A percentile compares a stretch with the other conserved stretches of the same genome.
phyloP scores from a whole-genome alignment of 345 rosid species.

The Adansonia digitata region DNA sequence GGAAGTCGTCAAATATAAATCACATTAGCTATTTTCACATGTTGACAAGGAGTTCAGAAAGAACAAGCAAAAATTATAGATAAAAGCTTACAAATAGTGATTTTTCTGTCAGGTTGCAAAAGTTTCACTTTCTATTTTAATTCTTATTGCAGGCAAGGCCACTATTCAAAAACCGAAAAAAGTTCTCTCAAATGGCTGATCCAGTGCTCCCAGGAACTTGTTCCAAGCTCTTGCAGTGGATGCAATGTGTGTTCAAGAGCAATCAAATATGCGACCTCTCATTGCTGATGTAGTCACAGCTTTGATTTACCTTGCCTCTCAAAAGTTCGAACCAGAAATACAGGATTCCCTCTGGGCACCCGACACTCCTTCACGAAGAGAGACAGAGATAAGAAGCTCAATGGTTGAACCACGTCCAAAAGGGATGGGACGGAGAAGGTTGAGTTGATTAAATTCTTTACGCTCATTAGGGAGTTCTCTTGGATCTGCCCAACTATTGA shows the following conservation, averaged over 20 bases:
- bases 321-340: slow-evolving; percentile 50
- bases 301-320: slow-evolving; percentile 71
- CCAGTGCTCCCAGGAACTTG: slow-evolving; percentile 70
- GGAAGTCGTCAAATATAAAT: neutral
- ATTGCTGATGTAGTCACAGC: slow-evolving; percentile 93
- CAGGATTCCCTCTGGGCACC: slow-evolving; percentile 43
- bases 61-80: neutral
- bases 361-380: slow-evolving; percentile 54
- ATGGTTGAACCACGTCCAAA: slow-evolving; percentile 17
- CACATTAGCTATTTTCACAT: neutral
- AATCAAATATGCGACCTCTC: slow-evolving; percentile 73
- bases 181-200: slow-evolving; percentile 76
- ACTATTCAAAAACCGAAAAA: slow-evolving; percentile 68
- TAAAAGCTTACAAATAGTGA: neutral
- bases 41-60: neutral
- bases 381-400: slow-evolving; percentile 31
- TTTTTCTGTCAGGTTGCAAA: neutral
- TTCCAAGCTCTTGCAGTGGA: slow-evolving; percentile 95
- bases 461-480: neutral
- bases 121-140: neutral
- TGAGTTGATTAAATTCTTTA: slow-evolving; percentile 12
- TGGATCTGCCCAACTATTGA: neutral
- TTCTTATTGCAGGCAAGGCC: slow-evolving; percentile 65
- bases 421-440: slow-evolving; percentile 20
- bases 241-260: slow-evolving; percentile 90